phyloP scores from a whole-genome alignment of 108 stramenopile species.

The Poteriospumella lacustris region DNA sequence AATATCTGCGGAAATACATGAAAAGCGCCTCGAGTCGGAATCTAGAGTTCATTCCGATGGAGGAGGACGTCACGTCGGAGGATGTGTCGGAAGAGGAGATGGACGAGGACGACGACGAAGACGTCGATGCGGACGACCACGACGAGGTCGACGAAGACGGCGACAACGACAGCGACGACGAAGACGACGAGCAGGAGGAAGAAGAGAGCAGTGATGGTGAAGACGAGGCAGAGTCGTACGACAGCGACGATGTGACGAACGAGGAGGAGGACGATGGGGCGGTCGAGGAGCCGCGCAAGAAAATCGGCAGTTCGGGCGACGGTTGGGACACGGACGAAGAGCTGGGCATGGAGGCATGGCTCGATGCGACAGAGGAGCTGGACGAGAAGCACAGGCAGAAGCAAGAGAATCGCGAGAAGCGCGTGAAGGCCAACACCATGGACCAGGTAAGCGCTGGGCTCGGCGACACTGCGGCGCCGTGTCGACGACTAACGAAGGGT shows the following conservation, averaged over 20 bases:
- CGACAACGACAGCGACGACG: neutral
- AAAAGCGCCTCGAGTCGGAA: conserved; percentile 58
- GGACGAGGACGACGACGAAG: conserved; percentile 31
- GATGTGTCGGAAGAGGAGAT: conserved; percentile 30
- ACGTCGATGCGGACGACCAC: too few species aligned
- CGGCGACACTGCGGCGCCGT: conserved; percentile 16
- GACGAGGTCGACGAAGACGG: neutral
- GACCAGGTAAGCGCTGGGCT: conserved; percentile 46
- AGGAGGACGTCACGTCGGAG: neutral
- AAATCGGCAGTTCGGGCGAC: conserved; percentile 33
- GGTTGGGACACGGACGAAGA: conserved; percentile 57
- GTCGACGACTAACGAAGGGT: conserved; percentile 31
- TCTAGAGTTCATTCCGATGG: too few species aligned
- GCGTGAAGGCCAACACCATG: conserved; percentile 74
- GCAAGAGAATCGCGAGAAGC: conserved; percentile 58
- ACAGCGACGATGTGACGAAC: conserved; percentile 32
- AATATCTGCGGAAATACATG: conserved; percentile 56
- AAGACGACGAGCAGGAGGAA: neutral
- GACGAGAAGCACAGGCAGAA: conserved; percentile 12
- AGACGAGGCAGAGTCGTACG: conserved; percentile 13
- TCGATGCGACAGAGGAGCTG: neutral
- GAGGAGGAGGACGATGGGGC: conserved; percentile 57
- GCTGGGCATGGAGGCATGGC: conserved; percentile 63
- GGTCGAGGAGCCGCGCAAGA: too few species aligned
- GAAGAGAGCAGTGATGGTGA: neutral